Conservation (phyloP, 345 rosid genomes). For the Barbarea vulgaris region DNA sequence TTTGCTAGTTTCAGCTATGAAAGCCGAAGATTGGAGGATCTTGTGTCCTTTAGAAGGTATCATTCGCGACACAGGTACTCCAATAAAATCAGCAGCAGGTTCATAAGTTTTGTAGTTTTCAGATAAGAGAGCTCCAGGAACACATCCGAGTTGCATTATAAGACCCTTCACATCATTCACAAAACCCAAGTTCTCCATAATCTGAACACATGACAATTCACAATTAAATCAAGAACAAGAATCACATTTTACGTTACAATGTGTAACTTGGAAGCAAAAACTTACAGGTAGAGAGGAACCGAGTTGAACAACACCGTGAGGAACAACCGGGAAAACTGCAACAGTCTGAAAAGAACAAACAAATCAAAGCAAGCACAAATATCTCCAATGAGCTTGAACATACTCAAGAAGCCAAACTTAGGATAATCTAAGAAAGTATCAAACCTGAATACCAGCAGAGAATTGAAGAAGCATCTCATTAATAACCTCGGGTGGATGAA, state of each 20-base stretch:
- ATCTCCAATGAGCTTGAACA: neutral
- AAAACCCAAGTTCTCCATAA: slow-evolving; percentile 77
- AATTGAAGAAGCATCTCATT: slow-evolving; percentile 79
- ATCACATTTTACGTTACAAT: neutral
- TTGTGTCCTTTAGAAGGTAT: slow-evolving; percentile 43
- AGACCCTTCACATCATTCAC: slow-evolving; percentile 74
- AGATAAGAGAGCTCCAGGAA: slow-evolving; percentile 73
- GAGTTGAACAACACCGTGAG: slow-evolving; percentile 90
- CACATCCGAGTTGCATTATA: slow-evolving; percentile 73
- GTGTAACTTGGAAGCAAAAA: slow-evolving; percentile 8
- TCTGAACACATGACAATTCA: slow-evolving; percentile 51
- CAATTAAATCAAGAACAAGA: slow-evolving; percentile 3
- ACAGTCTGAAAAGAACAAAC: slow-evolving; percentile 59
- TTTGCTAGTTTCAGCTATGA: slow-evolving; percentile 42
- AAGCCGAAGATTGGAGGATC: slow-evolving; percentile 41
- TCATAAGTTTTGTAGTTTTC: slow-evolving; percentile 50
- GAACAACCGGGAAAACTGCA: slow-evolving; percentile 77
- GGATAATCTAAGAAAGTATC: slow-evolving; percentile 9
- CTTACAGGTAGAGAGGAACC: slow-evolving; percentile 84
- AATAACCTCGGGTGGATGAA: slow-evolving; percentile 80
- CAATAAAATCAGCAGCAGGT: slow-evolving; percentile 45
- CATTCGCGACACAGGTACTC: slow-evolving; percentile 52
- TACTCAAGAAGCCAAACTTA: neutral
- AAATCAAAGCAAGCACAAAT: neutral
- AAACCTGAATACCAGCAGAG: slow-evolving; percentile 93